These are phyloP conservation scores for Globisporangium emineosum DNA, from an alignment of 352 stramenopile species.

Conservation along the genomic window DNA sequence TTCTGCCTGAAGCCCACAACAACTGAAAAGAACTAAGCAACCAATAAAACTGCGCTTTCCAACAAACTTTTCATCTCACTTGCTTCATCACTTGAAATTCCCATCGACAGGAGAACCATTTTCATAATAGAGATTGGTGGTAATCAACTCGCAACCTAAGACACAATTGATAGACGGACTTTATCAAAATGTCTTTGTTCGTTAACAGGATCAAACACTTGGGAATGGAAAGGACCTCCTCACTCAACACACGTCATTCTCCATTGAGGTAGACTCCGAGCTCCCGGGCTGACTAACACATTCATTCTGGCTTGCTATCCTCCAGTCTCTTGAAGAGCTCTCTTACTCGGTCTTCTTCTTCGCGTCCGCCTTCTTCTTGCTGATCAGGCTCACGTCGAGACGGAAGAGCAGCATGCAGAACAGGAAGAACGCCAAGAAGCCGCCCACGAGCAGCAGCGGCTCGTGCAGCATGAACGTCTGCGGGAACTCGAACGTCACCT, in stretches of 20 bases:
- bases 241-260: not conserved
- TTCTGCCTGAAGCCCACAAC: not conserved
- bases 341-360: conserved; percentile 73
- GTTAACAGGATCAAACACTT: not conserved
- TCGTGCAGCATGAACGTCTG: conserved; percentile 83
- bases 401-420: conserved; percentile 86
- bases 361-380: conserved; percentile 21
- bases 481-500: conserved; percentile 86
- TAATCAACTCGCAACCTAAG: no score
- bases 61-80: not conserved
- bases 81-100: no score
- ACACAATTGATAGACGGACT: no score
- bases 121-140: no score
- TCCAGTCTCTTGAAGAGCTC: conserved; percentile 3
- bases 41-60: conserved; percentile 18
- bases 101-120: not conserved
- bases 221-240: not conserved
- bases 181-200: conserved; percentile 14
- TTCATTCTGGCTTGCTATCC: not conserved
- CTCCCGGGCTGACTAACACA: not conserved
- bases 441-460: conserved; percentile 80
- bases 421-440: conserved; percentile 81
- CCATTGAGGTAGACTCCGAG: not conserved
- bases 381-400: conserved; percentile 72
- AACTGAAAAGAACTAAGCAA: conserved; percentile 16